Base-by-base conservation (phyloP, 208 protist genomes). In the Leishmania tropica region DNA sequence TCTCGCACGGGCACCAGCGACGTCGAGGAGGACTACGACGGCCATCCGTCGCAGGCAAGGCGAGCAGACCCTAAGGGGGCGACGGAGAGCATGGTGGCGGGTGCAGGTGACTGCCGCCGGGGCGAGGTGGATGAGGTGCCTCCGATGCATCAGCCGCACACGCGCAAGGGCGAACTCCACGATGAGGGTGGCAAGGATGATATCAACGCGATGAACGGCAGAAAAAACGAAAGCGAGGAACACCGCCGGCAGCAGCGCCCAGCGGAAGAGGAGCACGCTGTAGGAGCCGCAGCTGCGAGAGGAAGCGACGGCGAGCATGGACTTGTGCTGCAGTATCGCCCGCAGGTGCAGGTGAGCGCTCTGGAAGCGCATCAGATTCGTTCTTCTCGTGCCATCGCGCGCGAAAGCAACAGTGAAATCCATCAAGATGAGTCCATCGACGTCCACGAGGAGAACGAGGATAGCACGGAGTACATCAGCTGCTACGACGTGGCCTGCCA, bases 401-500 rank as follows among this genome's bases (percentile, higher is more conserved):
- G 47, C 24, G 54, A 78, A 48, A 31, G 5, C 75, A 68, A 11
- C 6, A 65, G 40, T 35, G 76, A 80, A n/a, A n/a, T 2, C 31
- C 28, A 72, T 28, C 35, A 24, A 40, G 75, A 35, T 17, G 58
- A 62, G 51, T 24, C 3, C 35, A 17, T 6, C 51, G 24, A 68
- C 37, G n/a, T 6, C 19, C 28, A 60, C 13, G 74, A 75, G 1
- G 51, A 60, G 31, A 15, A 72, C 0, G 51, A 78, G 0, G 62
- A 64, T 7, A 68, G 73, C 19, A 31, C 68, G 0, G 82, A 81
- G 37, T 67, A 81, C 58, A 79, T 85, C 78, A 81, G 82, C 82
- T 82, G 82, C 78, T 82, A 82, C 54, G 78, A 85, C 58, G 82
- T 76, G 31, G 79, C 62, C 7, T 85, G 82, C n/a, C 82, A 85